A percentile compares a stretch with the other conserved stretches of the same genome.
Conservation (phyloP, 768 basidiomycete species). For the Rhodotorula taiwanensis region DNA sequence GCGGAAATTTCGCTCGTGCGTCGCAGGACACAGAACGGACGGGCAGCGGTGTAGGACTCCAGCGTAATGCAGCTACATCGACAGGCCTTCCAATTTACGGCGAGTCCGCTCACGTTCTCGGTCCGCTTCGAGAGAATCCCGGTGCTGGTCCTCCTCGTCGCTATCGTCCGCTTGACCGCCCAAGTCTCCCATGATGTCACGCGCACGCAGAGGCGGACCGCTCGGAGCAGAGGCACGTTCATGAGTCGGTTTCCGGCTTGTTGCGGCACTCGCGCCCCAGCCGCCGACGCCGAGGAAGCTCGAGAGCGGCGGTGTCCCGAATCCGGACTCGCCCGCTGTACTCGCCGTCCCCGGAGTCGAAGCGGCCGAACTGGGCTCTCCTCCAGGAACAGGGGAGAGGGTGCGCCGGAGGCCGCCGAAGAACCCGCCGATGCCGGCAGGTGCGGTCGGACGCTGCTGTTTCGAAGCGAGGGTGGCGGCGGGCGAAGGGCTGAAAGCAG, state of each 20-base stretch:
- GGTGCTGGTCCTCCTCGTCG: background rate
- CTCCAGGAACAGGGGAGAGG: background rate
- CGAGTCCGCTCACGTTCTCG: background rate
- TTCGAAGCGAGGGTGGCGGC: no score
- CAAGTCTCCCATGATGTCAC: background rate
- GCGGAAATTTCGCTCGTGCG: no score
- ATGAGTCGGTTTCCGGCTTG: background rate
- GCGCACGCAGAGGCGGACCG: background rate
- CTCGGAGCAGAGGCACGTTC: background rate
- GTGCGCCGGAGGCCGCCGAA: slow-evolving; percentile 1
- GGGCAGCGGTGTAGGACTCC: no score
- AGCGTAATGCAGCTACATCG: background rate
- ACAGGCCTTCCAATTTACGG: background rate
- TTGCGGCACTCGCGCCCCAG: background rate
- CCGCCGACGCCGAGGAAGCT: slow-evolving; percentile 5
- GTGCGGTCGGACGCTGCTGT: no score
- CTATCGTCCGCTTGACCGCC: background rate
- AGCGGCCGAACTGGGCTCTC: background rate
- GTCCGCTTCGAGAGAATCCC: background rate
- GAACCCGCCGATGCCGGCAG: slow-evolving; percentile 6
- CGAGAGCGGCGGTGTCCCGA: background rate
- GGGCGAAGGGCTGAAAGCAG: no score
- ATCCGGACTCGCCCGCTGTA: background rate
- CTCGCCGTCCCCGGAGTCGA: background rate
- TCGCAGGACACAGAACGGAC: no score